Conservation (phyloP, 1,284 basidiomycete species). For the Puccinia triticina region DNA sequence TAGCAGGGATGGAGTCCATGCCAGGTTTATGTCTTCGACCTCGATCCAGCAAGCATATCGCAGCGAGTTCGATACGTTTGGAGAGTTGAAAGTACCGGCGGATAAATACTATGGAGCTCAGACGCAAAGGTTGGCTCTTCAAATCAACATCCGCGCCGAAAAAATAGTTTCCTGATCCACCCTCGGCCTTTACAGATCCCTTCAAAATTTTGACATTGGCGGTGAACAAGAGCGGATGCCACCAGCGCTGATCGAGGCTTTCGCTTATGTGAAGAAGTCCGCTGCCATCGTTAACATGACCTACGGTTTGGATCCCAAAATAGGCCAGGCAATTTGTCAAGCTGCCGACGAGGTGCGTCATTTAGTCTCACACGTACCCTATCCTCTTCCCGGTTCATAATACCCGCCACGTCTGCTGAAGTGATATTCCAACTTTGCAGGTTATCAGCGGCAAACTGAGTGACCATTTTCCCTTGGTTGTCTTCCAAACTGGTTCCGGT, state of each 20-base stretch:
- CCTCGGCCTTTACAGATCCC: slow-evolving; percentile 66
- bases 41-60: slow-evolving; percentile 17
- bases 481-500: slow-evolving; percentile 98
- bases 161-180: neutral
- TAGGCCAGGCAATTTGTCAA: slow-evolving; percentile 84
- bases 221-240: slow-evolving; percentile 91
- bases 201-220: slow-evolving; percentile 99
- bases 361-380: neutral
- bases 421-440: slow-evolving; percentile 61
- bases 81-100: slow-evolving; percentile 87
- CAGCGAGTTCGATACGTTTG: slow-evolving; percentile 80
- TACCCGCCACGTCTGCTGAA: neutral
- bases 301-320: slow-evolving; percentile 87
- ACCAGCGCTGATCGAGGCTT: slow-evolving; percentile 91
- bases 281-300: slow-evolving; percentile 86
- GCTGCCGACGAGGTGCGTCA: slow-evolving; percentile 85
- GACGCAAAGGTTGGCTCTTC: slow-evolving; percentile 76
- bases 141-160: neutral
- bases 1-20: no score
- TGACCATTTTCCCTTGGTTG: slow-evolving; percentile 96
- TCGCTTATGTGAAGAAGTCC: slow-evolving; percentile 97
- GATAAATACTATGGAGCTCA: slow-evolving; percentile 99
- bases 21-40: neutral
- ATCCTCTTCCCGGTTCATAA: neutral
- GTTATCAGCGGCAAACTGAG: slow-evolving; percentile 93